Evolutionary conservation across 2,329 filamentous ascomycete genomes (phyloP).

Genomic region (Xylaria sp.): DNA sequence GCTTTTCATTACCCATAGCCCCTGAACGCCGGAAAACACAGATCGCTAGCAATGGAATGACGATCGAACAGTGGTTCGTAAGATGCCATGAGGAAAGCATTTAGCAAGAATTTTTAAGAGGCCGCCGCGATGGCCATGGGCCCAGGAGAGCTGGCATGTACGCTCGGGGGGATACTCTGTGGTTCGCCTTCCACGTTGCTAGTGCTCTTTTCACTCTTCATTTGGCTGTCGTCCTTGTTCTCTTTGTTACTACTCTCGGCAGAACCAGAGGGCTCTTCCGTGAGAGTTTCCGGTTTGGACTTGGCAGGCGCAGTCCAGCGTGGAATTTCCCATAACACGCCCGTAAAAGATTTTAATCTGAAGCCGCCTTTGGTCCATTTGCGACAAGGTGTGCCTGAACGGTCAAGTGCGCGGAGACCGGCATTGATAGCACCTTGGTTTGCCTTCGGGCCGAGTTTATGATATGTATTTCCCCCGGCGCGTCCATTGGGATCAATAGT

Average conservation of each 20-base stretch:
- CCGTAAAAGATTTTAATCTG: conserved; percentile 80
- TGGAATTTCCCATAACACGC: conserved; percentile 35
- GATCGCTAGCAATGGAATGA: conserved; percentile 8
- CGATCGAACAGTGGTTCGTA: conserved; percentile 6
- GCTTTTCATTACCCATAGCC: conserved; percentile 36
- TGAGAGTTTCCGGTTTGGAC: conserved; percentile 52
- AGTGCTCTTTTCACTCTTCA: conserved; percentile 52
- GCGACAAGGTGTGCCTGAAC: conserved; percentile 88
- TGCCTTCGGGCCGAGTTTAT: conserved; percentile 94
- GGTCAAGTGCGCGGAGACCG: conserved; percentile 89
- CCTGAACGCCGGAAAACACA: conserved; percentile 31
- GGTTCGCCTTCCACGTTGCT: conserved; percentile 57
- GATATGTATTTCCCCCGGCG: conserved; percentile 57
- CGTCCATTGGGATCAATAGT: conserved; percentile 63
- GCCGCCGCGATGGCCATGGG: conserved; percentile 56
- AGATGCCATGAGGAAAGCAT: background rate
- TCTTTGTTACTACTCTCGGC: conserved; percentile 65
- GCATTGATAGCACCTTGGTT: conserved; percentile 98
- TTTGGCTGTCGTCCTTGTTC: conserved; percentile 63
- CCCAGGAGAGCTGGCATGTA: conserved; percentile 58
- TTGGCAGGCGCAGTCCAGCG: conserved; percentile 65
- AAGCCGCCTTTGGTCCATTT: conserved; percentile 88
- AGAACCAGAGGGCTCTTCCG: conserved; percentile 53
- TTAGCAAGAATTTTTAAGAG: conserved; percentile 42
- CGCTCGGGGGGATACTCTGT: conserved; percentile 55